These are phyloP conservation scores for Mollisiaceae sp. DNA, from an alignment of 2,329 filamentous ascomycete genomes.

Conservation along the genomic window DNA sequence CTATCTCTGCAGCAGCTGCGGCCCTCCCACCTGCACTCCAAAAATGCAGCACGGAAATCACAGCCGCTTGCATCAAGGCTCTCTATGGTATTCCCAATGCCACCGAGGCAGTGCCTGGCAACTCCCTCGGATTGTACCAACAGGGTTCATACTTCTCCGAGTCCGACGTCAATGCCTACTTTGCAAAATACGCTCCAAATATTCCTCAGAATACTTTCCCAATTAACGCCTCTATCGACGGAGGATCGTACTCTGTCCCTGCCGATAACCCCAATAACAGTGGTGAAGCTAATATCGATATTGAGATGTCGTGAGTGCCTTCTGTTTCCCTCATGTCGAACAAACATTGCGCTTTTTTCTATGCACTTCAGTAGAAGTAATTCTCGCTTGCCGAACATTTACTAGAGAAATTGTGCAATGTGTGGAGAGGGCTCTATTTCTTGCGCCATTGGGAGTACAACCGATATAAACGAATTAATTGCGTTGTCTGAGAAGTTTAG, in stretches of 20 bases:
- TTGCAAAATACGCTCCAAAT: constrained; percentile 23
- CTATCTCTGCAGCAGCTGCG: constrained; percentile 16
- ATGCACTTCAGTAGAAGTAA: no score
- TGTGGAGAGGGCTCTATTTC: no score
- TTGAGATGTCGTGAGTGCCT: constrained; percentile 30
- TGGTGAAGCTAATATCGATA: constrained; percentile 32
- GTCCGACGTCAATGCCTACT: constrained; percentile 29
- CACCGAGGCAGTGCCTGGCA: constrained; percentile 17
- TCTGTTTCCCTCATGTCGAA: background rate
- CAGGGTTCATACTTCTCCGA: constrained; percentile 28
- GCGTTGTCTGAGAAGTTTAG: no score
- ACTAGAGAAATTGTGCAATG: no score
- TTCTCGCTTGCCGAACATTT: no score
- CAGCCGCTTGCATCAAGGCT: constrained; percentile 42
- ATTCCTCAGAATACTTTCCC: constrained; percentile 32
- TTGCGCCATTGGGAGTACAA: no score
- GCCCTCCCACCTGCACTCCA: constrained; percentile 24
- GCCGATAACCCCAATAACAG: constrained; percentile 19
- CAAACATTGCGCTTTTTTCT: no score
- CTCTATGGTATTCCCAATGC: constrained; percentile 50
- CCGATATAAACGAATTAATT: no score
- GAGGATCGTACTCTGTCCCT: constrained; percentile 27
- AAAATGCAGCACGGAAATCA: constrained; percentile 41
- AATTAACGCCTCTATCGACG: constrained; percentile 29
- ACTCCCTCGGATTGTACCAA: constrained; percentile 31